A percentile compares a stretch with the other conserved stretches of the same genome.
These are phyloP conservation scores for Fusarium equiseti DNA, from an alignment of 2,329 filamentous ascomycete species.

Conservation along the genomic window DNA sequence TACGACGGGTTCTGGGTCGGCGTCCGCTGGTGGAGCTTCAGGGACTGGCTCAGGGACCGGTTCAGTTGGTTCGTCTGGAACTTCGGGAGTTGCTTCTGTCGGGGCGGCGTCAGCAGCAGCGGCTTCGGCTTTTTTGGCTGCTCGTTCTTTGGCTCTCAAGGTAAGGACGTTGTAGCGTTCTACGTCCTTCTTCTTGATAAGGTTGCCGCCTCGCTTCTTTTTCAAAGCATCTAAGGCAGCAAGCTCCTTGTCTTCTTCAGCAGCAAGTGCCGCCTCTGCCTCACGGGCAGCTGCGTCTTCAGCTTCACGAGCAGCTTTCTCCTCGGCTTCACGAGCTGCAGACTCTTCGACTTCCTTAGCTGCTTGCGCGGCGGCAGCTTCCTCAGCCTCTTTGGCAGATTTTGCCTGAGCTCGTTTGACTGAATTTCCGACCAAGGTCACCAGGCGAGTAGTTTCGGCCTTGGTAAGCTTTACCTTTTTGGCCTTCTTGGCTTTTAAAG, in stretches of 20 bases:
- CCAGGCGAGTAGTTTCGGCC: constrained; percentile 40
- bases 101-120: constrained; percentile 20
- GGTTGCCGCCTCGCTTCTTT: constrained; percentile 41
- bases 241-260: constrained; percentile 46
- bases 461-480: constrained; percentile 53
- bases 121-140: constrained; percentile 46
- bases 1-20: constrained; percentile 18
- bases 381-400: constrained; percentile 37
- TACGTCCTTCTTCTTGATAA: constrained; percentile 40
- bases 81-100: constrained; percentile 28
- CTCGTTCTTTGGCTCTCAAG: constrained; percentile 38
- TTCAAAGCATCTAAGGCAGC: constrained; percentile 40
- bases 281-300: constrained; percentile 39
- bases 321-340: constrained; percentile 37
- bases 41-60: constrained; percentile 28
- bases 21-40: constrained; percentile 12
- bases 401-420: constrained; percentile 43
- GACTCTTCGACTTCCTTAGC: constrained; percentile 46
- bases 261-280: constrained; percentile 48
- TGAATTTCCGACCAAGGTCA: constrained; percentile 34
- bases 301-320: constrained; percentile 28
- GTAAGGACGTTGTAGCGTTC: constrained; percentile 40
- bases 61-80: constrained; percentile 29
- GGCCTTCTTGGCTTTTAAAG: constrained; percentile 43
- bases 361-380: constrained; percentile 31